Evolutionary conservation across 2,329 filamentous ascomycete species (phyloP).

Genomic region (Fusarium stilboides): DNA sequence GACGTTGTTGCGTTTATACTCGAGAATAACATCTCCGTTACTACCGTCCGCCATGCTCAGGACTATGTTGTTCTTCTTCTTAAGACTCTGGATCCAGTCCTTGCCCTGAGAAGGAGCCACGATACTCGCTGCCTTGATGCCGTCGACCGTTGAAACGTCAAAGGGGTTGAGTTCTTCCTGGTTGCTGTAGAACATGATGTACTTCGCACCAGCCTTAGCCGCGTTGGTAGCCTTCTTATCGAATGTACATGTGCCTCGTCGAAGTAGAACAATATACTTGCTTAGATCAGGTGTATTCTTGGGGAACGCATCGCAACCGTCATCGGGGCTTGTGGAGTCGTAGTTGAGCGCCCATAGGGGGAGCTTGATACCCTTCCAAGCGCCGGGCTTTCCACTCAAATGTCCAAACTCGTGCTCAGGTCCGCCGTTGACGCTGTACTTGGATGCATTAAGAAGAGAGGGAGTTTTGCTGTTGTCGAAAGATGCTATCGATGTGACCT

Average conservation of each 20-base stretch:
- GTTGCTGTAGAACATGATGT: conserved; percentile 75
- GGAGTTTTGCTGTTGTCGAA: conserved; percentile 64
- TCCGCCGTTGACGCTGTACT: conserved; percentile 58
- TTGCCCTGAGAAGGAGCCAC: conserved; percentile 60
- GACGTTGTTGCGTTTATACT: conserved; percentile 56
- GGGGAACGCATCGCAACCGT: conserved; percentile 68
- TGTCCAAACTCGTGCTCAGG: conserved; percentile 59
- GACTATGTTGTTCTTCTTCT: conserved; percentile 60
- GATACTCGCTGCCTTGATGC: conserved; percentile 59
- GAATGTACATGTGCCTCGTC: conserved; percentile 71
- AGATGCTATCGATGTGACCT: conserved; percentile 65
- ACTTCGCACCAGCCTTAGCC: conserved; percentile 69
- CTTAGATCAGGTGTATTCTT: conserved; percentile 70
- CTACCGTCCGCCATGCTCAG: conserved; percentile 61
- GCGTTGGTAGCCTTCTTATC: conserved; percentile 68
- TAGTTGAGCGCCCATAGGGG: conserved; percentile 66
- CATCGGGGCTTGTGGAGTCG: conserved; percentile 63
- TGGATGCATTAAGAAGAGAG: conserved; percentile 59
- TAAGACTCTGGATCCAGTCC: conserved; percentile 61
- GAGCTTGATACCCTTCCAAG: conserved; percentile 63
- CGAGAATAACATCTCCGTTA: conserved; percentile 56
- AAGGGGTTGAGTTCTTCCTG: conserved; percentile 53
- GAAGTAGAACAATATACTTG: conserved; percentile 71
- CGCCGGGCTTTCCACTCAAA: conserved; percentile 57
- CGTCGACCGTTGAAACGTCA: conserved; percentile 51